Evolutionary conservation across 2,329 filamentous ascomycete species (phyloP).

Genomic region (Fusarium sp.): DNA sequence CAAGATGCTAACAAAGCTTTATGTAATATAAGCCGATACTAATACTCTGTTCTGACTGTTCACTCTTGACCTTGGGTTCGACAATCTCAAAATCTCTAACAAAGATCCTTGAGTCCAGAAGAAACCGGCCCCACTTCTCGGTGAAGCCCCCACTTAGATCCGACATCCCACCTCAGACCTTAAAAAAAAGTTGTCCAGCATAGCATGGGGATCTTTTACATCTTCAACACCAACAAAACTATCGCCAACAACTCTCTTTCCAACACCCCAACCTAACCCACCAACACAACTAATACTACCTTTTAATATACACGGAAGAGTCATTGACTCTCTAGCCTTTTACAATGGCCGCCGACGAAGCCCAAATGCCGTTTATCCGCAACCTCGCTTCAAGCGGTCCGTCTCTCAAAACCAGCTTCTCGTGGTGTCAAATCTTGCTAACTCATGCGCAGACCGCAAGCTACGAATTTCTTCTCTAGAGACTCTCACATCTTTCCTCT

Average conservation of each 20-base stretch:
- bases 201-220: slow-evolving; percentile 23
- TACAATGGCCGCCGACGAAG: slow-evolving; percentile 53
- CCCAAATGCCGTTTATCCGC: slow-evolving; percentile 80
- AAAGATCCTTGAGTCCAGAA: background rate
- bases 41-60: background rate
- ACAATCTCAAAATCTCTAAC: slow-evolving; percentile 13
- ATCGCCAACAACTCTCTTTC: slow-evolving; percentile 8
- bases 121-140: slow-evolving; percentile 34
- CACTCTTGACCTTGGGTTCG: background rate
- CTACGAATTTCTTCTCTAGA: slow-evolving; percentile 81
- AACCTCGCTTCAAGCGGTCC: slow-evolving; percentile 87
- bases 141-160: slow-evolving; percentile 43
- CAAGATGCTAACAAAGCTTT: too few species aligned
- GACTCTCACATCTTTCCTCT: slow-evolving; percentile 83
- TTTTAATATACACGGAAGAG: accelerated
- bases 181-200: slow-evolving; percentile 45
- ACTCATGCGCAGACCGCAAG: slow-evolving; percentile 73
- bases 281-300: background rate
- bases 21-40: background rate
- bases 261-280: background rate
- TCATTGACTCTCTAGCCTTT: slow-evolving; percentile 26
- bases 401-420: slow-evolving; percentile 49
- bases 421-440: background rate
- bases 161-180: slow-evolving; percentile 43
- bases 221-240: slow-evolving; percentile 37